These are phyloP conservation scores for Stramenopiles sp. DNA, from an alignment of 352 stramenopile species.

Conservation along the genomic window DNA sequence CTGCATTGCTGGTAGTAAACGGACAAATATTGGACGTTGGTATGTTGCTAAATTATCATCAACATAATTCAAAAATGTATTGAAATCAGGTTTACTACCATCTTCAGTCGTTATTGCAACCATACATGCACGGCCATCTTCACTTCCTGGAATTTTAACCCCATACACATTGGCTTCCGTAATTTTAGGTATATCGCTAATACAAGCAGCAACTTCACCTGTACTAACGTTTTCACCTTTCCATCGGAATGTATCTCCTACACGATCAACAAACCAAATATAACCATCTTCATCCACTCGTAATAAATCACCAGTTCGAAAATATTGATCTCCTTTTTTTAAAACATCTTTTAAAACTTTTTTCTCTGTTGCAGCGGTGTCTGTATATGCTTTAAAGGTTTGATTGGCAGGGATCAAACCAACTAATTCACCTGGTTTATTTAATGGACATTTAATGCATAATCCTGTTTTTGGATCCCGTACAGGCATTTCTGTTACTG, in stretches of 20 bases:
- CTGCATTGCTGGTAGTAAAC: conserved; percentile 39
- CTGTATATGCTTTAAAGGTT: conserved; percentile 54
- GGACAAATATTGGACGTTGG: conserved; percentile 54
- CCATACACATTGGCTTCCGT: conserved; percentile 27
- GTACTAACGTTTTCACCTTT: conserved; percentile 77
- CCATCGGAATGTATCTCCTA: conserved; percentile 76
- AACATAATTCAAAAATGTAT: conserved; percentile 9
- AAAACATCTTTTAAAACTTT: conserved; percentile 61
- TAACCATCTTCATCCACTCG: conserved; percentile 38
- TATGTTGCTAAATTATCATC: conserved; percentile 28
- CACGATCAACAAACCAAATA: conserved; percentile 66
- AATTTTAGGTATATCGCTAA: conserved; percentile 46
- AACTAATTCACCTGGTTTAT: background rate
- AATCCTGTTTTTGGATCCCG: background rate
- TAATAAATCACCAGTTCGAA: conserved; percentile 69
- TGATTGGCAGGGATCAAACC: background rate
- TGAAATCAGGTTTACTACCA: background rate
- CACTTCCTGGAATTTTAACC: conserved; percentile 28
- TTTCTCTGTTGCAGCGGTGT: conserved; percentile 51
- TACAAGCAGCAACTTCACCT: conserved; percentile 51
- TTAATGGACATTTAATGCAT: background rate
- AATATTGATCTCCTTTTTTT: conserved; percentile 51
- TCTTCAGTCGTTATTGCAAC: conserved; percentile 41
- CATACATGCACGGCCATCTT: conserved; percentile 51
- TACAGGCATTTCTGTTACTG: no score